These are phyloP conservation scores for Boletus insuetus DNA, from an alignment of 768 basidiomycete species.

Conservation along the genomic window DNA sequence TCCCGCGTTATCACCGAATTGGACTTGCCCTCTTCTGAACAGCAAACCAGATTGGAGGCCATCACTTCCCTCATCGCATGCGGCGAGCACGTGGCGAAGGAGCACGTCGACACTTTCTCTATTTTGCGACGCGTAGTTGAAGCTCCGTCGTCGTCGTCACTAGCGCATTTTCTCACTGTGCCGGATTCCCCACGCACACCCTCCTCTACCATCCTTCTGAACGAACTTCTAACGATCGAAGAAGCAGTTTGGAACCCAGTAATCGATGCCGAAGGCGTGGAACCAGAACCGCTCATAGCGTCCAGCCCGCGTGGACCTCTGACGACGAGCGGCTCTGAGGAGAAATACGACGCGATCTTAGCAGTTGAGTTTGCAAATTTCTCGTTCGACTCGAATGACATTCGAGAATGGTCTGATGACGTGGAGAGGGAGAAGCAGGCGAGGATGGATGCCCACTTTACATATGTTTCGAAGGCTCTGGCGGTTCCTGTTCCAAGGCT, in stretches of 20 bases:
- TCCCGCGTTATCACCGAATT: not conserved
- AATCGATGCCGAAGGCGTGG: no score
- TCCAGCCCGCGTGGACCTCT: not conserved
- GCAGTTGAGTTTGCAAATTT: slow-evolving; percentile 11
- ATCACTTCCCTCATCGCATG: not conserved
- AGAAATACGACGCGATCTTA: slow-evolving; percentile 8
- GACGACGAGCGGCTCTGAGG: not conserved
- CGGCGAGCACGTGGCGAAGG: no score
- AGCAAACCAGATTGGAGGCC: not conserved
- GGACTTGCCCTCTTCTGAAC: not conserved
- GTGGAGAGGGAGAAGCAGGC: no score
- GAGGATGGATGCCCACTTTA: not conserved
- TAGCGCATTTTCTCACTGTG: not conserved
- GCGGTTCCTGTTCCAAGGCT: slow-evolving; percentile 7
- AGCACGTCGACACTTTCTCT: not conserved
- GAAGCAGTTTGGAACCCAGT: no score
- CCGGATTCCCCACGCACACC: not conserved
- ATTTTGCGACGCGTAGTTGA: no score
- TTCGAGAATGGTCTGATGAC: no score
- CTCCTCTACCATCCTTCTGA: not conserved
- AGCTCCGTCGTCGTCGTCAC: no score
- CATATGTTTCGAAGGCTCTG: slow-evolving; percentile 8
- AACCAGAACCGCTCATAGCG: no score
- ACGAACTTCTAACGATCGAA: no score
- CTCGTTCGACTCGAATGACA: not conserved